phyloP scores from a whole-genome alignment of 805 yeast species.

The Saturnispora galanensis region DNA sequence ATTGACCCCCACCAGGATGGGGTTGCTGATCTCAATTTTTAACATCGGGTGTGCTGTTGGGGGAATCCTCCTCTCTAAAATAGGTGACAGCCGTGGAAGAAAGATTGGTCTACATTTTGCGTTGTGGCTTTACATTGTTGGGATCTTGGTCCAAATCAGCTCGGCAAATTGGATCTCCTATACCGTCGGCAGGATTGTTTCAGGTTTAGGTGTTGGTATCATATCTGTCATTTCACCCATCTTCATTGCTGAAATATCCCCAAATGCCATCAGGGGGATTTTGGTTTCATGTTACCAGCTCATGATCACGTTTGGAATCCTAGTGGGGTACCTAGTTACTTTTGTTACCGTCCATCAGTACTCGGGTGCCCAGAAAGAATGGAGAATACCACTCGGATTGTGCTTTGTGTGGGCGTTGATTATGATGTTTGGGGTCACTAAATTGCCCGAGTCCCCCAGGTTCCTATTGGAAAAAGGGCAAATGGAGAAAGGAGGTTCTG shows the following conservation, averaged over 20 bases:
- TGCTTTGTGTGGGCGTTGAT: conserved; percentile 78
- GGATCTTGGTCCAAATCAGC: conserved; percentile 48
- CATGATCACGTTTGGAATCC: conserved; percentile 91
- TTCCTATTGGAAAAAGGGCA: conserved; percentile 65
- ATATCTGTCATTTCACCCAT: conserved; percentile 93
- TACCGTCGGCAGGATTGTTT: conserved; percentile 76
- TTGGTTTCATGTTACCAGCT: conserved; percentile 80
- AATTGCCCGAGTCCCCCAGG: conserved; percentile 94
- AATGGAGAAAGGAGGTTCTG: conserved; percentile 49
- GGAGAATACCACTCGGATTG: conserved; percentile 88
- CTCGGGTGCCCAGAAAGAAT: conserved; percentile 41
- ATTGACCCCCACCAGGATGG: conserved; percentile 41
- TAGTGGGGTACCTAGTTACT: conserved; percentile 91
- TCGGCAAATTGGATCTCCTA: conserved; percentile 69
- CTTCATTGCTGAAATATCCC: conserved; percentile 87
- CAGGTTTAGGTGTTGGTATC: conserved; percentile 95
- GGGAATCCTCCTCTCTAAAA: conserved; percentile 44
- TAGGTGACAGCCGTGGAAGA: conserved; percentile 51
- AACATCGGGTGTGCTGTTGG: conserved; percentile 66
- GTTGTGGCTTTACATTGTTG: conserved; percentile 46
- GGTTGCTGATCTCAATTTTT: conserved; percentile 57
- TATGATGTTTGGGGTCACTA: conserved; percentile 67
- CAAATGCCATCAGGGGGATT: conserved; percentile 86
- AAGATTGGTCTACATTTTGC: conserved; percentile 42
- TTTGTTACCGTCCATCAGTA: conserved; percentile 63